Evolutionary conservation across 2,329 filamentous ascomycete species (phyloP).

Genomic region (Sporothrix variecibatus): DNA sequence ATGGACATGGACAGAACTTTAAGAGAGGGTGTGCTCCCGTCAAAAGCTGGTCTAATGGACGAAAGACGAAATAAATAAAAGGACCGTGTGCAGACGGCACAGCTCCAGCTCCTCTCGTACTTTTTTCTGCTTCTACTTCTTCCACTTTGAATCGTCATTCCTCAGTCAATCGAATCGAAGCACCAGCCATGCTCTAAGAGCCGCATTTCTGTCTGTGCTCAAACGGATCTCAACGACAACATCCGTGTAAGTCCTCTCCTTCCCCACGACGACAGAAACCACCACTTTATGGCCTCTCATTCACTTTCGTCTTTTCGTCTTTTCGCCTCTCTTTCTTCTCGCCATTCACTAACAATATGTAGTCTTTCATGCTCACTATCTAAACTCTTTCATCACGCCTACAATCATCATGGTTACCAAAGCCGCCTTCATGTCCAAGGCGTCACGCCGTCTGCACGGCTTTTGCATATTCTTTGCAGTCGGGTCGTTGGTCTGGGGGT

Average conservation of each 20-base stretch:
- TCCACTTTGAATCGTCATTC: neutral
- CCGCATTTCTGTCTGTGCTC: too few species aligned
- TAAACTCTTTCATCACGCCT: neutral
- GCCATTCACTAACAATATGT: neutral
- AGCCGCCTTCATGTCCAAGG: constrained; percentile 37
- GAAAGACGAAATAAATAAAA: neutral
- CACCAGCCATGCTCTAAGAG: neutral
- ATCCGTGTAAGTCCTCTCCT: too few species aligned
- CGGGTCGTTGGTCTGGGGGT: constrained; percentile 61
- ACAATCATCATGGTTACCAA: neutral
- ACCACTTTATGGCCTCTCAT: too few species aligned
- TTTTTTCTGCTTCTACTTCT: neutral
- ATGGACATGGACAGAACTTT: neutral
- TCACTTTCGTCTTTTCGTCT: too few species aligned
- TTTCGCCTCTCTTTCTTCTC: too few species aligned
- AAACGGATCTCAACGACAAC: too few species aligned
- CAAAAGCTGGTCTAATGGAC: neutral
- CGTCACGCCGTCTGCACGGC: constrained; percentile 46
- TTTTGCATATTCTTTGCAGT: constrained; percentile 56
- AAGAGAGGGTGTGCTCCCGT: neutral
- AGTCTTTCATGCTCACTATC: neutral
- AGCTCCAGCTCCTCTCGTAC: neutral
- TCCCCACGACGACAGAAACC: too few species aligned
- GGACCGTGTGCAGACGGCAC: neutral
- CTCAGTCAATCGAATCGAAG: neutral